Percentiles rank a stretch among this genome's conserved stretches.
phyloP scores from a whole-genome alignment of 345 rosid species.

The Linum usitatissimum region DNA sequence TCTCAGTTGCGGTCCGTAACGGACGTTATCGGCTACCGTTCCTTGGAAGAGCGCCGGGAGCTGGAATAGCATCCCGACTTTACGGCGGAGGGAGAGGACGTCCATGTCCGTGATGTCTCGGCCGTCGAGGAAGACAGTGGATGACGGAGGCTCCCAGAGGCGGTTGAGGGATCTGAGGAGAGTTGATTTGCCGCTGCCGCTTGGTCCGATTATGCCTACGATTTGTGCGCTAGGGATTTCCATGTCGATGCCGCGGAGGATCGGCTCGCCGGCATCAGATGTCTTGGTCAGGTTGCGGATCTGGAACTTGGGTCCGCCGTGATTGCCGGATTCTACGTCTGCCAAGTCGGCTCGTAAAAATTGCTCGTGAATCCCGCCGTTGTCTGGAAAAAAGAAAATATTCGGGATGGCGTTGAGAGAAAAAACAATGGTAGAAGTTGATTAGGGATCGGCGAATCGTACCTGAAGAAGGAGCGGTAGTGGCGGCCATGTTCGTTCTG shows the following conservation, averaged over 20 bases:
- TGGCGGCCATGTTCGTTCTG: background rate
- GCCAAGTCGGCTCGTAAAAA: background rate
- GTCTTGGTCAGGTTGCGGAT: slow-evolving; percentile 36
- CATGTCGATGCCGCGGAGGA: slow-evolving; percentile 41
- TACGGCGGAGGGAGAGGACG: slow-evolving; percentile 65
- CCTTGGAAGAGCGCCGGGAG: slow-evolving; percentile 80
- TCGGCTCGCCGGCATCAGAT: slow-evolving; percentile 38
- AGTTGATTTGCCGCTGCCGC: slow-evolving; percentile 94
- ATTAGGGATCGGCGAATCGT: background rate
- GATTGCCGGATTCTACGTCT: background rate
- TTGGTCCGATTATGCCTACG: slow-evolving; percentile 84
- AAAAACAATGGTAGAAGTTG: background rate
- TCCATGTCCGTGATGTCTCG: slow-evolving; percentile 48
- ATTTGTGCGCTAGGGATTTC: slow-evolving; percentile 52
- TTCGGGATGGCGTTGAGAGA: background rate
- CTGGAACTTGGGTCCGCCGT: slow-evolving; percentile 30
- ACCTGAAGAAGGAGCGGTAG: background rate
- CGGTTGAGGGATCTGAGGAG: slow-evolving; percentile 66
- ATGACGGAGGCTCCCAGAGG: slow-evolving; percentile 75
- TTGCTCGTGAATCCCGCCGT: background rate
- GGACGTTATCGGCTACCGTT: slow-evolving; percentile 66
- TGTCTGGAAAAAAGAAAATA: background rate
- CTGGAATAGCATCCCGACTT: slow-evolving; percentile 96
- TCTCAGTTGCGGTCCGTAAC: slow-evolving; percentile 67
- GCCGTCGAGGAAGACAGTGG: slow-evolving; percentile 59